Evolutionary conservation across 768 basidiomycete genomes (phyloP), one percentile per base, ranked within the genome.

Genomic region (Boletus reticulatus): DNA sequence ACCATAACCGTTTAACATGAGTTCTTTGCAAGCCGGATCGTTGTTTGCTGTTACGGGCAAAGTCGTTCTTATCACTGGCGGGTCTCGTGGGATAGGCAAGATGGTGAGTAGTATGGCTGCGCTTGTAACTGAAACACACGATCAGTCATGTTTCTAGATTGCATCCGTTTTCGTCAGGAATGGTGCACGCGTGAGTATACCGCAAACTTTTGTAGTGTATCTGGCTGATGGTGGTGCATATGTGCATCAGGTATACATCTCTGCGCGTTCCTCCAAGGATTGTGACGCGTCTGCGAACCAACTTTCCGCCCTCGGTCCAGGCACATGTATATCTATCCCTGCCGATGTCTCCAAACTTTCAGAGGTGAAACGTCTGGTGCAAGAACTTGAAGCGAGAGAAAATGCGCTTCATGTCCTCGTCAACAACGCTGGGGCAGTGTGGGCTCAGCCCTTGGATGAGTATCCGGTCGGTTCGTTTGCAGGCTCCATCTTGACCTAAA

Each of bases 51-150:
- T 86, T 53, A 66, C 76, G 34, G 80, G 72, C 24, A 82, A 79
- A 56, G 74, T 81, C 16, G 83, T 85, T 6, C 73, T 88, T 22
- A 76, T 86, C 38, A 87, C 85, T 4, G 87, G 87, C 8, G 87
- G 86, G 12, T 83, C 80, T 29, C 73, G 83, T 54, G 86, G 86
- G 6, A 78, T 87, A 31, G 85, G 87, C 6, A 85, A 83, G 72
- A 84, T 84, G 82, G 82, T 79, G 48, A 57, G 74, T 68, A 16
- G 34, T 14, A 36, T n/a, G 8, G 36, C 32, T 16, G 44, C 12
- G 3, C 22, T 39, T 42, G 12, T 50, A 34, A 39, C 41, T 29
- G 29, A 43, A 41, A 31, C 36, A 20, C 19, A n/a, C 19, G 53
- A 61, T 6, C 9, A 43, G 29, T 65, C 55, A 60, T 43, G 48